Conservation (phyloP, 148 eudicot species). For the Rhododendron williamsianum region DNA sequence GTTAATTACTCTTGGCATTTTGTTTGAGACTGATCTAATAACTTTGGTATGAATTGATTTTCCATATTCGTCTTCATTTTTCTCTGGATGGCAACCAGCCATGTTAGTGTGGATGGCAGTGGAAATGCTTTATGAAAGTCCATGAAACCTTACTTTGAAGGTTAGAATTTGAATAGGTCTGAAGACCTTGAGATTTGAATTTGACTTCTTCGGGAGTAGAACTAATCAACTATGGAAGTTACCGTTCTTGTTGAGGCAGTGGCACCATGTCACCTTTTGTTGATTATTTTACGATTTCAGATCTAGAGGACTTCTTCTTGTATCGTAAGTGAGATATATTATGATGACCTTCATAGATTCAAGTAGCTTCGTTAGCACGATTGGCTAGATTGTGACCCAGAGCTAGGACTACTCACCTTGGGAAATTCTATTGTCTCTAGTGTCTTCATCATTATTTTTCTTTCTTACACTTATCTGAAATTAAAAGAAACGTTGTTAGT, state of each 20-base stretch:
- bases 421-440: not conserved
- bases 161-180: not conserved
- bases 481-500: not conserved
- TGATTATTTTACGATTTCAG: not conserved
- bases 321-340: not conserved
- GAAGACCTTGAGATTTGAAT: not conserved
- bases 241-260: not conserved
- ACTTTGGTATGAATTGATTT: not conserved
- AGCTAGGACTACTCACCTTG: not conserved
- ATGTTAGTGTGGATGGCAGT: not conserved
- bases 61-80: not conserved
- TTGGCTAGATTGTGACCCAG: not conserved
- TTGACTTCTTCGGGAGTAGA: not conserved
- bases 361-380: not conserved
- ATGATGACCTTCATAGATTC: not conserved
- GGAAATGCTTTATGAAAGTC: not conserved
- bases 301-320: not conserved
- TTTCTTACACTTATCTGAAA: not conserved
- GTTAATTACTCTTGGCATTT: not conserved
- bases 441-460: not conserved
- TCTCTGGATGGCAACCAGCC: not conserved
- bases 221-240: not conserved
- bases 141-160: not conserved
- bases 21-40: not conserved
- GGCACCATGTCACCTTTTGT: not conserved